Base-by-base conservation (phyloP, 2,329 filamentous ascomycete genomes). In the Rhytidhysteron rufulum region DNA sequence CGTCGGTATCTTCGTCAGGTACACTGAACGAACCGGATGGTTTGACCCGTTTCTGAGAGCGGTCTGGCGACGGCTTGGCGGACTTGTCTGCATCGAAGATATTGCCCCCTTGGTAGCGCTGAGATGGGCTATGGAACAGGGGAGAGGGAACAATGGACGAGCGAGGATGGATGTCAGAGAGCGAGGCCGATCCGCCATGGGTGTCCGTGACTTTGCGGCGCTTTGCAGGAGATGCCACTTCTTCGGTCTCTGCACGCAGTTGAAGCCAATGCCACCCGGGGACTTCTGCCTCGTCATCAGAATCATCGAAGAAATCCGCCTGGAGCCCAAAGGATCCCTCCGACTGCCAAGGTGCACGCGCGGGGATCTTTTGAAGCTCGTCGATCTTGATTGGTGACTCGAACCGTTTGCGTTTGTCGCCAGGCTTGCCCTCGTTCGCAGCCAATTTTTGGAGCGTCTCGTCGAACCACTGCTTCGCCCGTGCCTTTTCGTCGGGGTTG, bases 271-370 rank as follows among this genome's bases (percentile, higher is more conserved):
- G 50, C 3, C 18, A 22, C 4, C 54, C 42, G 6, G 55, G 53
- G 3, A 58, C 53, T 16, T 60, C 57, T 6, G 58, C 53, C 3
- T 50, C 47, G 18, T 55, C 51, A 29, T 53, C 33, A 16, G 42
- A 40, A 29, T 51, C 44, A 17, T 56, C 47, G 18, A 53, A 41
- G 34, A 45, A 48, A 3, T 39, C 58, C 4, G 58, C 50, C 1
- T 52, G 51, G 18, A 60, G 44, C 17, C 60, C 55, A 33, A 54
- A 63, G 15, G 35, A 34, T 21, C 56, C 59, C 2, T 7, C 9
- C 6, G 50, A 39, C 37, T 60, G 45, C 62, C 62, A 65, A 18
- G 62, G 62, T 33, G 54, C 54, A 34, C 52, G 47, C 1, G 55
- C 46, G 3, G 59, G 58, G n/a, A 62, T 47, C 36, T 51, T 43